Percentiles rank a stretch among this genome's conserved stretches.
phyloP scores from a whole-genome alignment of 208 protist species.

The Angomonas deanei region DNA sequence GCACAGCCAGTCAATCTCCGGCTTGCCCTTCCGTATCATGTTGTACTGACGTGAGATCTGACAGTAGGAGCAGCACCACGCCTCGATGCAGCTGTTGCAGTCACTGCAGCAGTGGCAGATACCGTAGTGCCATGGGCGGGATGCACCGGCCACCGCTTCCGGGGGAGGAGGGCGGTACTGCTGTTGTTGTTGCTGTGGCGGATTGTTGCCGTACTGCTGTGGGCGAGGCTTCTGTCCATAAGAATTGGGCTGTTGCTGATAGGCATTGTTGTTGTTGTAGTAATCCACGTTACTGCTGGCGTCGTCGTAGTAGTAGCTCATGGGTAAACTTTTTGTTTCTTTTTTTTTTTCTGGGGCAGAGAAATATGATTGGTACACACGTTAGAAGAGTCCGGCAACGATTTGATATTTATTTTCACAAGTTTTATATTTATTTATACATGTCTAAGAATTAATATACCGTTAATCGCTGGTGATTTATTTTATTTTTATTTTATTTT shows the following conservation, averaged over 20 bases:
- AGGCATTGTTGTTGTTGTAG: too few relatives aligned
- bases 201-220: not conserved
- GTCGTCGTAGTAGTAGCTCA: too few relatives aligned
- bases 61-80: conserved; percentile 1
- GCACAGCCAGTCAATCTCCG: not conserved
- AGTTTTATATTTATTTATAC: not conserved
- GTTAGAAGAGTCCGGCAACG: not conserved
- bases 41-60: conserved; percentile 4
- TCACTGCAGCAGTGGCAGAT: not conserved
- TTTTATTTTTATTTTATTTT: not conserved
- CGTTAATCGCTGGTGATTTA: not conserved
- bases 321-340: too few relatives aligned
- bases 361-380: not conserved
- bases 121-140: not conserved
- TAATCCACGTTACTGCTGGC: too few relatives aligned
- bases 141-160: not conserved
- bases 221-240: not conserved
- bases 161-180: not conserved
- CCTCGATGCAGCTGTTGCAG: not conserved
- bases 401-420: not conserved
- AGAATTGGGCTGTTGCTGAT: not conserved
- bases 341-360: not conserved
- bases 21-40: not conserved
- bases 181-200: not conserved
- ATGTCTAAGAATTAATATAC: not conserved